Evolutionary conservation across 2,329 filamentous ascomycete genomes (phyloP).

Genomic region (Uncinocarpus reesii): DNA sequence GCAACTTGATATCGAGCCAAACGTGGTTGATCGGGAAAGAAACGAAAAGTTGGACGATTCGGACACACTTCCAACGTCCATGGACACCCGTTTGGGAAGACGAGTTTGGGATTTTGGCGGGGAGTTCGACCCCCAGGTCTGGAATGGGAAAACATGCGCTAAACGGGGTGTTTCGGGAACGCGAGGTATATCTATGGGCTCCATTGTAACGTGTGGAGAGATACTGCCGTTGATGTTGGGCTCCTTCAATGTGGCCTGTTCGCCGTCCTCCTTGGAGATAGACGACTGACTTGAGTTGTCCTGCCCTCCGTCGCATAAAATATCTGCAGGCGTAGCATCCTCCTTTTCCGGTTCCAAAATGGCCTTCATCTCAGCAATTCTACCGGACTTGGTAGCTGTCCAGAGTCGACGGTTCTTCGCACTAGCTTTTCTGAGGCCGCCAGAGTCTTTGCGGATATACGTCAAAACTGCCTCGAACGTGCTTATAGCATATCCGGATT

Average conservation of each 20-base stretch:
- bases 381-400: slow-evolving; percentile 72
- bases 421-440: slow-evolving; percentile 71
- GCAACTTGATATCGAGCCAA: slow-evolving; percentile 61
- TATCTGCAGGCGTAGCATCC: slow-evolving; percentile 31
- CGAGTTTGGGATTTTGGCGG: slow-evolving; percentile 38
- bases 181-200: slow-evolving; percentile 14
- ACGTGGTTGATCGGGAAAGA: slow-evolving; percentile 65
- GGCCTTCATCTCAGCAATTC: slow-evolving; percentile 60
- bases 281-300: neutral
- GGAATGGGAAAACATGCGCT: slow-evolving; percentile 85
- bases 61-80: slow-evolving; percentile 83
- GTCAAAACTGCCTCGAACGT: slow-evolving; percentile 90
- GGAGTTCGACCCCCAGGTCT: slow-evolving; percentile 46
- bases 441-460: slow-evolving; percentile 75
- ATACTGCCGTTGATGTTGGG: slow-evolving; percentile 6
- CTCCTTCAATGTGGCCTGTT: slow-evolving; percentile 24
- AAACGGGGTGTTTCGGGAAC: slow-evolving; percentile 37
- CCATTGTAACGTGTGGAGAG: neutral
- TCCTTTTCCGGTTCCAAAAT: slow-evolving; percentile 62
- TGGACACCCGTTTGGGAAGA: slow-evolving; percentile 67
- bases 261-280: slow-evolving; percentile 9
- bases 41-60: slow-evolving; percentile 76
- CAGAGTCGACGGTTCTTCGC: slow-evolving; percentile 75
- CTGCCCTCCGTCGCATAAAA: slow-evolving; percentile 32
- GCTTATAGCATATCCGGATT: slow-evolving; percentile 90